Conservation (phyloP, 1,284 basidiomycete species). For the Tilletia horrida region DNA sequence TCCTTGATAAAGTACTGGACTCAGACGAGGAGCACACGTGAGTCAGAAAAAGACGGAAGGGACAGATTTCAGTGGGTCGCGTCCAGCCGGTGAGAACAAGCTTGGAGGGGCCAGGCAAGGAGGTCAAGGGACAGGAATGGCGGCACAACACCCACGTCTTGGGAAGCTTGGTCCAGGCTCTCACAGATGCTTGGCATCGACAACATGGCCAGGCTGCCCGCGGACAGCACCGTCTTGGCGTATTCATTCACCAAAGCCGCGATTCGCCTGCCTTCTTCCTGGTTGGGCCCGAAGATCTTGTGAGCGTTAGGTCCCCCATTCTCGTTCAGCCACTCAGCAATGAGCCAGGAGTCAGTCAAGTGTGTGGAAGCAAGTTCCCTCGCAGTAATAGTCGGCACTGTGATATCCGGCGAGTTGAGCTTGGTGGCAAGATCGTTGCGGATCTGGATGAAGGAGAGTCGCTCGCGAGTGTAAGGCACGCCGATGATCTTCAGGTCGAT, state of each 20-base stretch:
- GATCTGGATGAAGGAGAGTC: conserved; percentile 41
- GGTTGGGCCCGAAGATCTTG: conserved; percentile 30
- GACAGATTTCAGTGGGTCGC: background rate
- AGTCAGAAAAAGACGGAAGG: background rate
- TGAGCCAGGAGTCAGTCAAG: conserved; percentile 41
- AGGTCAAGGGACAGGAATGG: background rate
- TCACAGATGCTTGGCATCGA: conserved; percentile 27
- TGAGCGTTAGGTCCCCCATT: conserved; percentile 30
- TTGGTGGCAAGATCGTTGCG: conserved; percentile 33
- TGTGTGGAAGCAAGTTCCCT: conserved; percentile 30
- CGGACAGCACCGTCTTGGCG: conserved; percentile 32
- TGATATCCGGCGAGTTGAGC: conserved; percentile 35
- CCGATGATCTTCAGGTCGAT: conserved; percentile 41
- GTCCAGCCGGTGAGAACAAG: background rate
- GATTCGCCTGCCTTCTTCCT: conserved; percentile 26
- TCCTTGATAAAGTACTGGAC: conserved; percentile 39
- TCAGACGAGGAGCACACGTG: background rate
- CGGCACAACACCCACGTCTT: background rate
- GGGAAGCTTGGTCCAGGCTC: conserved; percentile 27
- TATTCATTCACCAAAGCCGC: conserved; percentile 37
- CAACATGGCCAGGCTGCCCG: conserved; percentile 29
- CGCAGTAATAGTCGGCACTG: conserved; percentile 40
- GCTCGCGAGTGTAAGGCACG: conserved; percentile 41
- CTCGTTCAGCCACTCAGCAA: conserved; percentile 32
- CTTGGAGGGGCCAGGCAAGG: background rate